A percentile compares a stretch with the other conserved stretches of the same genome.
phyloP scores from a whole-genome alignment of 2,329 filamentous ascomycete species.

The Arthroderma sp. region DNA sequence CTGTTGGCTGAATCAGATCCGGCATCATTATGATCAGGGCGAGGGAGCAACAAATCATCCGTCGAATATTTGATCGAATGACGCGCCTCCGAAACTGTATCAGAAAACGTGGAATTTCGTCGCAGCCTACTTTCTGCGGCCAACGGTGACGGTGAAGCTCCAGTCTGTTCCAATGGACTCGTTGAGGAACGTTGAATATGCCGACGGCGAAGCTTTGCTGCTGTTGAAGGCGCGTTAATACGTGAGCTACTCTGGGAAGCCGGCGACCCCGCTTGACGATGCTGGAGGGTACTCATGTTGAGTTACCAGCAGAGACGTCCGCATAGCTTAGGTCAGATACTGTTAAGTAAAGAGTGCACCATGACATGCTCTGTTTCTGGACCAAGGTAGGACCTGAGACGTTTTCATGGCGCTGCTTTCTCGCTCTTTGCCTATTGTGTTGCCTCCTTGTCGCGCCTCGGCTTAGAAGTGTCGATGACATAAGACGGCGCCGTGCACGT shows the following conservation, averaged over 20 bases:
- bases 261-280: neutral
- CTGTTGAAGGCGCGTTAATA: neutral
- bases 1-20: constrained; percentile 32
- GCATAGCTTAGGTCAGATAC: too few relatives aligned
- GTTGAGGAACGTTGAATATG: neutral
- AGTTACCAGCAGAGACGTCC: too few relatives aligned
- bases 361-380: too few relatives aligned
- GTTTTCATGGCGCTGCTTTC: too few relatives aligned
- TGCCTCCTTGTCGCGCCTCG: too few relatives aligned
- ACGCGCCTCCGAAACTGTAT: constrained; percentile 56
- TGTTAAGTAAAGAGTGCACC: too few relatives aligned
- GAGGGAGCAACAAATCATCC: constrained; percentile 54
- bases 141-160: constrained; percentile 24
- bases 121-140: constrained; percentile 35
- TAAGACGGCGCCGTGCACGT: too few relatives aligned
- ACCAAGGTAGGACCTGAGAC: too few relatives aligned
- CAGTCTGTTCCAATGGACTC: constrained; percentile 4
- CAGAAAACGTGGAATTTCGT: constrained; percentile 66
- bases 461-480: too few relatives aligned
- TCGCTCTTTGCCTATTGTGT: too few relatives aligned
- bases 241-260: neutral
- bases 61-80: constrained; percentile 52
- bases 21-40: constrained; percentile 21
- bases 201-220: constrained; percentile 1
- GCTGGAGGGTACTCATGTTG: neutral